A percentile compares a stretch with the other conserved stretches of the same genome.
These are phyloP conservation scores for Berberis vulgaris DNA, from an alignment of 164 flowering plant species.

Conservation along the genomic window DNA sequence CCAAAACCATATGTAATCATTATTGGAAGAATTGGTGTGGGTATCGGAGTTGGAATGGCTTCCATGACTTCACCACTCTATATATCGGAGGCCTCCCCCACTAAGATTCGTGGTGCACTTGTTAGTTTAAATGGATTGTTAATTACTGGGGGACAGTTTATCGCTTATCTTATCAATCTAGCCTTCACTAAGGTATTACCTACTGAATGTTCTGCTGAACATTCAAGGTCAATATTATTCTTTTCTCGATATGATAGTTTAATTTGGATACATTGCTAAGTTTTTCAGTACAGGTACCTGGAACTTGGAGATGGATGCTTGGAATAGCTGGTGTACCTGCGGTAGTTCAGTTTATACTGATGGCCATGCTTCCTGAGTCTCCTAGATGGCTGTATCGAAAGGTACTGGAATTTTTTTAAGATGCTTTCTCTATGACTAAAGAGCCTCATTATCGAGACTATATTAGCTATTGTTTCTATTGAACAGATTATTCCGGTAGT, in stretches of 20 bases:
- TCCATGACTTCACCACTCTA: constrained; percentile 63
- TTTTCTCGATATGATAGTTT: no score
- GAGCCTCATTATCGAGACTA: no score
- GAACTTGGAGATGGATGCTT: constrained; percentile 89
- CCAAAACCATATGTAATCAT: constrained; percentile 35
- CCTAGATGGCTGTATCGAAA: constrained; percentile 65
- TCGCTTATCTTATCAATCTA: constrained; percentile 58
- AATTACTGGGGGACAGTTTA: constrained; percentile 69
- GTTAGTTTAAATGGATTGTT: constrained; percentile 59
- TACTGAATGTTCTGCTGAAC: neutral
- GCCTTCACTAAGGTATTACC: constrained; percentile 49
- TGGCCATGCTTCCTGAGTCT: constrained; percentile 61
- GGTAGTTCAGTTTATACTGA: constrained; percentile 40
- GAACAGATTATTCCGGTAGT: no score
- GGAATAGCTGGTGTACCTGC: constrained; percentile 72
- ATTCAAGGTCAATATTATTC: neutral
- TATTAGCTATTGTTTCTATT: no score
- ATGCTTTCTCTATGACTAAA: neutral
- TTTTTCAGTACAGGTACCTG: constrained; percentile 29
- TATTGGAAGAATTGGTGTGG: constrained; percentile 43
- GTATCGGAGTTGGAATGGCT: constrained; percentile 64
- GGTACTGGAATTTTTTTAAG: constrained; percentile 19
- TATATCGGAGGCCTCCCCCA: constrained; percentile 61
- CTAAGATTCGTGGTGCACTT: constrained; percentile 52
- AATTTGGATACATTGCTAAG: no score